Conservation (phyloP, 345 rosid genomes). For the Carallia pectinifolia region DNA sequence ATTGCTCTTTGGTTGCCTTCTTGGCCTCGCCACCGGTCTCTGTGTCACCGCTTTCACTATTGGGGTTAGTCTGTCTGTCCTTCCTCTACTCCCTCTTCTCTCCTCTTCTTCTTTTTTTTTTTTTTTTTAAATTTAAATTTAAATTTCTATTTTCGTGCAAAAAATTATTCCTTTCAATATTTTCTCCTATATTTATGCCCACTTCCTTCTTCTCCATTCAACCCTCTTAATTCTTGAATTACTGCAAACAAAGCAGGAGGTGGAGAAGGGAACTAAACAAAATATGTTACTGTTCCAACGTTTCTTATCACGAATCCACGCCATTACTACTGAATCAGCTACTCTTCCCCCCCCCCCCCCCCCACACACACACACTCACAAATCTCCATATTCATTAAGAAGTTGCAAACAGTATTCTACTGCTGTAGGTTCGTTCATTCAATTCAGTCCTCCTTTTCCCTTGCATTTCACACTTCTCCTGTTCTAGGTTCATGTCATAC, state of each 20-base stretch:
- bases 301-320: no score
- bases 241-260: no score
- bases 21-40: conserved; percentile 88
- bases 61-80: conserved; percentile 48
- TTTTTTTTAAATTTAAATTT: background rate
- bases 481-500: conserved; percentile 78
- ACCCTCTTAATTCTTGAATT: no score
- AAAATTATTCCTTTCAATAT: no score
- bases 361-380: no score
- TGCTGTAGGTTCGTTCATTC: background rate
- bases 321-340: no score
- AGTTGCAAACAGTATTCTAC: no score
- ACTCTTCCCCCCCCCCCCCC: no score
- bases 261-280: no score
- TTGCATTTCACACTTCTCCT: conserved; percentile 8
- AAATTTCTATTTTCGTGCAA: background rate
- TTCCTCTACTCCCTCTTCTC: background rate
- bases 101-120: background rate
- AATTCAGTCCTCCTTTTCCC: background rate
- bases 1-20: conserved; percentile 84
- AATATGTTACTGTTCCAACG: background rate
- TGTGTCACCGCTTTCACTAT: conserved; percentile 88
- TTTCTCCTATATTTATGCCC: no score
- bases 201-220: no score
- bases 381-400: no score